phyloP scores from a whole-genome alignment of 2,329 filamentous ascomycete species.

The Trichoderma oligosporum region DNA sequence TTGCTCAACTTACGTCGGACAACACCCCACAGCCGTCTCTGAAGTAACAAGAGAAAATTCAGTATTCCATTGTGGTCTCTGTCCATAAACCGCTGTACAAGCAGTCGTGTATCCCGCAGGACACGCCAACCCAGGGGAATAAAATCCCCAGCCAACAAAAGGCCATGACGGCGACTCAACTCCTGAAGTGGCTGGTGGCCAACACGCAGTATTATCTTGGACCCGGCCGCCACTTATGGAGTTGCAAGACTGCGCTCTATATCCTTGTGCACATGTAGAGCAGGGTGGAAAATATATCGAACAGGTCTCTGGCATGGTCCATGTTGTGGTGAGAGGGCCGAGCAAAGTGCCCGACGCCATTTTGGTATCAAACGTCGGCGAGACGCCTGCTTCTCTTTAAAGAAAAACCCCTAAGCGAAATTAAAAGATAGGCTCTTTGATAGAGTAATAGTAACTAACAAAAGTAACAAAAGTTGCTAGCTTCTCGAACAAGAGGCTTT shows the following conservation, averaged over 20 bases:
- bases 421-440: background rate
- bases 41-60: slow-evolving; percentile 27
- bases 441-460: background rate
- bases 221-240: slow-evolving; percentile 13
- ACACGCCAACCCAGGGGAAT: slow-evolving; percentile 35
- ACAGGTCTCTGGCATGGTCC: slow-evolving; percentile 25
- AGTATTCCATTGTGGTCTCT: slow-evolving; percentile 25
- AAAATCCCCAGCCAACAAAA: slow-evolving; percentile 34
- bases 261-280: slow-evolving; percentile 25
- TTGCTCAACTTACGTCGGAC: slow-evolving; percentile 28
- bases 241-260: slow-evolving; percentile 27
- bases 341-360: slow-evolving; percentile 24
- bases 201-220: slow-evolving; percentile 30
- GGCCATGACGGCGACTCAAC: slow-evolving; percentile 20
- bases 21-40: slow-evolving; percentile 35
- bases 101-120: slow-evolving; percentile 32
- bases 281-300: slow-evolving; percentile 23
- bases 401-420: slow-evolving; percentile 6
- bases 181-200: slow-evolving; percentile 26
- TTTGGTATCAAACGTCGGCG: slow-evolving; percentile 3
- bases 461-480: background rate
- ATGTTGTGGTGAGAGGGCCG: slow-evolving; percentile 28
- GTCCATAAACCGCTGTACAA: slow-evolving; percentile 28
- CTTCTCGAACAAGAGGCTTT: background rate
- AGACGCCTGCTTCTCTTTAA: background rate